Evolutionary conservation across 768 basidiomycete species (phyloP).

Genomic region (Termitomyces sp.): DNA sequence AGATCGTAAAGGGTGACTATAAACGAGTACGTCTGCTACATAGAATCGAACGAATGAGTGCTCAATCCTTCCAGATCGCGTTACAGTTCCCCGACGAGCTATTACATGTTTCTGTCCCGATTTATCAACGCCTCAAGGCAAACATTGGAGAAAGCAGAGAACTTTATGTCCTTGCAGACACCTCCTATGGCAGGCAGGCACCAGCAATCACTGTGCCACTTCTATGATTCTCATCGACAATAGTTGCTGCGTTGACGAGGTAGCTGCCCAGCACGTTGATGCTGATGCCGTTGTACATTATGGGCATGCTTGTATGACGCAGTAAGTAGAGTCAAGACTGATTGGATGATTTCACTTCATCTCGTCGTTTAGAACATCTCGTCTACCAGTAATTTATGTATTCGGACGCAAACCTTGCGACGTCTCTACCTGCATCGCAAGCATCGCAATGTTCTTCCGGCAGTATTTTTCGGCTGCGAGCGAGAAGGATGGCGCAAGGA

Average conservation of each 20-base stretch:
- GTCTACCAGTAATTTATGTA: conserved; percentile 87
- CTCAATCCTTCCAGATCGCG: conserved; percentile 54
- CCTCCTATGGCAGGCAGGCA: conserved; percentile 88
- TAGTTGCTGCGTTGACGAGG: conserved; percentile 96
- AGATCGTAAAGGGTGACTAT: conserved; percentile 62
- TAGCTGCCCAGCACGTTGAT: conserved; percentile 91
- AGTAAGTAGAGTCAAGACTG: conserved; percentile 48
- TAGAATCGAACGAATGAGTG: not conserved
- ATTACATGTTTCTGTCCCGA: conserved; percentile 79
- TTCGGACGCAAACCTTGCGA: conserved; percentile 78
- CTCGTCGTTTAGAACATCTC: conserved; percentile 60
- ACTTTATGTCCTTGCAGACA: conserved; percentile 34
- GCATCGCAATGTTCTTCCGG: conserved; percentile 36
- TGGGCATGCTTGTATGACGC: conserved; percentile 89
- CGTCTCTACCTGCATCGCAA: conserved; percentile 44
- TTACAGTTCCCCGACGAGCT: conserved; percentile 97
- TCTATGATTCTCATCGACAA: conserved; percentile 10
- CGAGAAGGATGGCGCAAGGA: conserved; percentile 8
- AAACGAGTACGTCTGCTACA: conserved; percentile 55
- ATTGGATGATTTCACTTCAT: not conserved
- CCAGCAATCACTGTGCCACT: conserved; percentile 14
- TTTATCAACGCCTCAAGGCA: conserved; percentile 67
- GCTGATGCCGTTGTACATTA: conserved; percentile 26
- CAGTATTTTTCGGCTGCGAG: not conserved
- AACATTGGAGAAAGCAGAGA: conserved; percentile 22